Evolutionary conservation across 2,329 filamentous ascomycete genomes (phyloP), one percentile per base, ranked within the genome.

Genomic region (Cladosporium sp.): DNA sequence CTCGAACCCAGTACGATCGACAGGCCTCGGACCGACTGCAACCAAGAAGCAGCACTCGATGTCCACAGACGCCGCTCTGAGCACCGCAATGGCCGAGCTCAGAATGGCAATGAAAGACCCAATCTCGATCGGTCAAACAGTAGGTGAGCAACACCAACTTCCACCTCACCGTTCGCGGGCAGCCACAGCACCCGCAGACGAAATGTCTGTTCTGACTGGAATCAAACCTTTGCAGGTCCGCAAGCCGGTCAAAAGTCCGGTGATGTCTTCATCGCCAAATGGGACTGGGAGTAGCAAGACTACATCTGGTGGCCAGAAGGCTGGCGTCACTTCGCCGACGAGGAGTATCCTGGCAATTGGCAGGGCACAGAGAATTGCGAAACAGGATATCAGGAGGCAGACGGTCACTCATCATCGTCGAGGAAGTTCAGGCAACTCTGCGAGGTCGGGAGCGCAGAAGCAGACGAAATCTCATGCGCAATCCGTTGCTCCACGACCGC

Each of bases 181-280:
- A 40, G 53, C 62, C 37, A 58, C 62, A 18, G 62, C 53, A 33
- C 53, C 53, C n/a, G 52, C 52, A 21, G 46, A 23, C 18, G 53
- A 64, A 14, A n/a, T 50, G 28, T 53, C 62, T 28, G 29, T 59
- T 58, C 62, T 59, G 62, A 64, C 62, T 49, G 50, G 61, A 44
- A 56, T 63, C 26, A 44, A 63, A 31, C 62, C 62, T 64, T 18
- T 64, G 35, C 62, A 64, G 53, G 40, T 64, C n/a, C 53, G 61
- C 21, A 63, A 64, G 40, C 28, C 28, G 56, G 46, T 33, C 40
- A 33, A 35, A 64, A 64, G 55, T 29, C 37, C 52, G 53, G 40
- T 16, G 55, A 50, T 11, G 55, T 64, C 26, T 64, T 64, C 62
- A 64, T 64, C 62, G 62, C 62, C 21, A 64, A 64, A 29, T 64